phyloP scores from a whole-genome alignment of 306 rosid species.

The apple (Malus domestica) region DNA sequence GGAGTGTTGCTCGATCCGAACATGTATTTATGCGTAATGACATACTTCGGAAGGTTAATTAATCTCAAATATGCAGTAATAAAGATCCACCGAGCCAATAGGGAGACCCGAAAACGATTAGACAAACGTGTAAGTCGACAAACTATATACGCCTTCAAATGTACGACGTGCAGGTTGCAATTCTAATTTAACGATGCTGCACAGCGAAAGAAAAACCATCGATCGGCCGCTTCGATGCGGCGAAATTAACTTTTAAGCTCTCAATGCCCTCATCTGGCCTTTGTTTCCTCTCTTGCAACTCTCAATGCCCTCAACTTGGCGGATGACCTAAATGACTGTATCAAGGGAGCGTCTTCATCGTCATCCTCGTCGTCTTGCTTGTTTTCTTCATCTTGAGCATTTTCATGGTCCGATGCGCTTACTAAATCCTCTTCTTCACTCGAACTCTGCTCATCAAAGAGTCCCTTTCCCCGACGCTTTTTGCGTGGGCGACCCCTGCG shows the following conservation, averaged over 20 bases:
- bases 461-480: constrained; percentile 63
- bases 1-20: too few relatives aligned
- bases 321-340: constrained; percentile 62
- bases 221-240: constrained; percentile 30
- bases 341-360: constrained; percentile 72
- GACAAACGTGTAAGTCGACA: neutral
- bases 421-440: constrained; percentile 90
- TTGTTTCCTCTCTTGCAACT: constrained; percentile 55
- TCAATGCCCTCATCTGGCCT: constrained; percentile 36
- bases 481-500: constrained; percentile 96
- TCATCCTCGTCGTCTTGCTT: constrained; percentile 57
- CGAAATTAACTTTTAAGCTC: constrained; percentile 36
- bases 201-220: constrained; percentile 4
- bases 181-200: constrained; percentile 51
- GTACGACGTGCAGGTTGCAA: constrained; percentile 2
- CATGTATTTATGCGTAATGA: too few relatives aligned
- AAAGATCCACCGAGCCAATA: neutral
- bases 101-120: neutral
- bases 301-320: constrained; percentile 71
- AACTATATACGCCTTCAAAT: neutral
- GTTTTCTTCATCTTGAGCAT: constrained; percentile 51
- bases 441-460: constrained; percentile 74
- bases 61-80: neutral
- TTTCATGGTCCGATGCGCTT: constrained; percentile 72
- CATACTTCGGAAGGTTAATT: neutral